Percentiles rank a stretch among this genome's conserved stretches.
These are phyloP conservation scores for Spathaspora hagerdaliae DNA, from an alignment of 805 yeast genomes.

Conservation along the genomic window DNA sequence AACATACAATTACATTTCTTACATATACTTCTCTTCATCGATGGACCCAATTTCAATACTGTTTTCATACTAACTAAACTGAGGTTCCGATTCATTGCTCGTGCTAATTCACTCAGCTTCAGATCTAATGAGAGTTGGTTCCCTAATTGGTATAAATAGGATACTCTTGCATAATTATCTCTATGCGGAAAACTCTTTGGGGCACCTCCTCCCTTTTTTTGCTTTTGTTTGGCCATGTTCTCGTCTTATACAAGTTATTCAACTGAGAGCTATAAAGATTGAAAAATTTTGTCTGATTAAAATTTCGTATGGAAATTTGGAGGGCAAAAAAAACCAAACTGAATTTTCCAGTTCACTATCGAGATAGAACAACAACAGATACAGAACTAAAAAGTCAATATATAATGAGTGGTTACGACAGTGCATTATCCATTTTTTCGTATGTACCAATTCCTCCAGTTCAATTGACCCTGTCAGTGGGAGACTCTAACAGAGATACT, in stretches of 20 bases:
- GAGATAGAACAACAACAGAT: too few species aligned
- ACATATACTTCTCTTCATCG: constrained; percentile 64
- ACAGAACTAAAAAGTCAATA: too few species aligned
- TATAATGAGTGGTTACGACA: constrained; percentile 95
- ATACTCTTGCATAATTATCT: constrained; percentile 58
- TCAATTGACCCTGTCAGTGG: neutral
- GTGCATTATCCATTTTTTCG: constrained; percentile 97
- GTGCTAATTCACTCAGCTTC: constrained; percentile 42
- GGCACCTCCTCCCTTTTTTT: constrained; percentile 6
- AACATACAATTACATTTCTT: constrained; percentile 56
- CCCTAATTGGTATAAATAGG: constrained; percentile 58
- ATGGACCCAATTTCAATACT: constrained; percentile 61
- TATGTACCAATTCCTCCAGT: constrained; percentile 37
- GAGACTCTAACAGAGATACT: constrained; percentile 11
- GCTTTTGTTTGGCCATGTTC: constrained; percentile 6
- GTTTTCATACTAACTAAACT: constrained; percentile 63
- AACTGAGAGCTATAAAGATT: too few species aligned
- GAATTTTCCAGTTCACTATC: neutral
- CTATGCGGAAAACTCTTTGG: constrained; percentile 46
- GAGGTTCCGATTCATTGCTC: constrained; percentile 52
- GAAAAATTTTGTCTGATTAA: too few species aligned
- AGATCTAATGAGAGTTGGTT: constrained; percentile 27
- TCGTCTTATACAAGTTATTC: neutral
- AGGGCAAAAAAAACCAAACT: neutral
- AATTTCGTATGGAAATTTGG: neutral